Evolutionary conservation across 208 protist species (phyloP).

Genomic region (Trichomonas gallinae): DNA sequence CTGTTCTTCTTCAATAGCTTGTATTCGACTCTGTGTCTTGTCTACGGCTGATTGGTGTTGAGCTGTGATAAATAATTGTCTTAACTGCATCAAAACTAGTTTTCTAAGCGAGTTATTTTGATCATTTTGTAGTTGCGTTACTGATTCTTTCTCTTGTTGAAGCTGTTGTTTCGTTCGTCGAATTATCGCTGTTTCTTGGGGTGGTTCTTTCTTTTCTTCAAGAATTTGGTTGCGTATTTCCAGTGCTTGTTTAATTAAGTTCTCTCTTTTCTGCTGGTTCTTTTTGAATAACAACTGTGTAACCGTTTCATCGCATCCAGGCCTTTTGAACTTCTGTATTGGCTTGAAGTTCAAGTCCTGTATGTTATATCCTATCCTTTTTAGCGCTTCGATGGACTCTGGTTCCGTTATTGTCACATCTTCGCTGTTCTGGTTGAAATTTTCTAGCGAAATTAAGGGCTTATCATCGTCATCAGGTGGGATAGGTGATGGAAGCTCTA

Average conservation of each 20-base stretch:
- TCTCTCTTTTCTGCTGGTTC: background rate
- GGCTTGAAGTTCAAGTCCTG: background rate
- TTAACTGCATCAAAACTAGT: background rate
- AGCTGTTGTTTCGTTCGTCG: background rate
- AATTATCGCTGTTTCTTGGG: background rate
- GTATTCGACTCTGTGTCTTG: background rate
- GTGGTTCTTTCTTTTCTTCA: background rate
- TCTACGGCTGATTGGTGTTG: background rate
- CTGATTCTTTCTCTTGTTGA: background rate
- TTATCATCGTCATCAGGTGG: background rate
- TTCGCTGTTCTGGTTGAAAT: background rate
- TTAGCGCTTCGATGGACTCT: background rate
- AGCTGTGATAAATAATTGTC: background rate
- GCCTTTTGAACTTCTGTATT: background rate
- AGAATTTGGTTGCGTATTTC: background rate
- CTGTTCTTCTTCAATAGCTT: background rate
- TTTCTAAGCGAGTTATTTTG: background rate
- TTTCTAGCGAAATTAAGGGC: background rate
- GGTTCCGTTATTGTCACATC: background rate
- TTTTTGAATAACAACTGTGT: background rate
- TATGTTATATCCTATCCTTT: background rate
- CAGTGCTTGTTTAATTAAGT: background rate
- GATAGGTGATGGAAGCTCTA: too few relatives aligned
- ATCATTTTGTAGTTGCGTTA: background rate
- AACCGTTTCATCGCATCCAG: background rate